Evolutionary conservation across 257 asterid species (phyloP).

Genomic region (Pogostemon cablin): DNA sequence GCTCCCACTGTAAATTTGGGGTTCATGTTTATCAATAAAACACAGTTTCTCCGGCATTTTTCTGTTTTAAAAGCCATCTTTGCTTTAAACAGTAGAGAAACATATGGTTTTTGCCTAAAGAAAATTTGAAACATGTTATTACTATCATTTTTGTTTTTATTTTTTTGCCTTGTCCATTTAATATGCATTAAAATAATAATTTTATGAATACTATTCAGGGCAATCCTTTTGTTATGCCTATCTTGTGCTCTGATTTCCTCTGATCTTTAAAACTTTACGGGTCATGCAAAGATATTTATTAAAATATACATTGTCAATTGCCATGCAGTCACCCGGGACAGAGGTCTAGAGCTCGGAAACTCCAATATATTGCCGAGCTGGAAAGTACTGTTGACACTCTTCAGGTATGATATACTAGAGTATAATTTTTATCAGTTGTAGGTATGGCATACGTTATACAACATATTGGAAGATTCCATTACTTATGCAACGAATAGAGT

Average conservation of each 20-base stretch:
- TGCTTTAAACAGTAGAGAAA: conserved; percentile 17
- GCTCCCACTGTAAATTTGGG: no score
- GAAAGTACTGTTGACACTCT: conserved; percentile 64
- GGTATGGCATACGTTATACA: not conserved
- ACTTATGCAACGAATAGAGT: not conserved
- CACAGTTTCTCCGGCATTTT: no score
- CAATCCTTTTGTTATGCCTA: not conserved
- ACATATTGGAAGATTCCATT: not conserved
- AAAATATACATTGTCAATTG: conserved; percentile 6
- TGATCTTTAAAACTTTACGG: not conserved
- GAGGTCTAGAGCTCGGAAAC: conserved; percentile 77
- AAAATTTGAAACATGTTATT: conserved; percentile 10
- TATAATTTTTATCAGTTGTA: not conserved
- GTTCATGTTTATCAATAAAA: no score
- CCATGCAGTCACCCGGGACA: conserved; percentile 82
- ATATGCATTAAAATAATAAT: not conserved
- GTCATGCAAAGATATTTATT: conserved; percentile 23
- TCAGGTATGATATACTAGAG: conserved; percentile 50
- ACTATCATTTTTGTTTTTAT: not conserved
- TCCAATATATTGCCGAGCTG: conserved; percentile 79
- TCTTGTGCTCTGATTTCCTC: not conserved
- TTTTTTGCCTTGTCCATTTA: not conserved
- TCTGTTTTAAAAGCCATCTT: not conserved
- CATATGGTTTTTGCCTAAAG: not conserved
- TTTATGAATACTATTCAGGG: not conserved